Conservation (phyloP, 805 yeast species). For the Saccharomycopsis sp. region DNA sequence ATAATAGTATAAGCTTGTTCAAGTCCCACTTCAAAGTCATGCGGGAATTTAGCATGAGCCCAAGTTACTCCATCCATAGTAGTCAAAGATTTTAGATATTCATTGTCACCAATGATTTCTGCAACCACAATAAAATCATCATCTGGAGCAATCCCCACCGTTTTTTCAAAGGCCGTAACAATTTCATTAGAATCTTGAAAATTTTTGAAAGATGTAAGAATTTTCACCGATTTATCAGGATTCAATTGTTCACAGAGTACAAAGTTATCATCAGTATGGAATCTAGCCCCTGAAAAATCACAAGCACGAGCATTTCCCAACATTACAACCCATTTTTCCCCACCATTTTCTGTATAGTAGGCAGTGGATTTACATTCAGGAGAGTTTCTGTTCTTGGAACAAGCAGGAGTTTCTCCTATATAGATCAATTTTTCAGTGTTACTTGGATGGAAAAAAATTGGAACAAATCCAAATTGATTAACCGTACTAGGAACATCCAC, state of each 20-base stretch:
- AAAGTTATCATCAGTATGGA: slow-evolving; percentile 26
- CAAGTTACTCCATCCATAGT: slow-evolving; percentile 69
- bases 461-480: slow-evolving; percentile 26
- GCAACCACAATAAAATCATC: slow-evolving; percentile 73
- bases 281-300: slow-evolving; percentile 49
- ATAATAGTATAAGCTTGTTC: slow-evolving; percentile 73
- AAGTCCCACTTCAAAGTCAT: slow-evolving; percentile 42
- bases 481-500: slow-evolving; percentile 43
- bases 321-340: slow-evolving; percentile 47
- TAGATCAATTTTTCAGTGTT: slow-evolving; percentile 52
- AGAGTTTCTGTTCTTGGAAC: slow-evolving; percentile 35
- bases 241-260: slow-evolving; percentile 50
- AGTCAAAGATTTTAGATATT: slow-evolving; percentile 53
- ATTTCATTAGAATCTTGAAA: slow-evolving; percentile 21
- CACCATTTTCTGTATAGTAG: slow-evolving; percentile 57
- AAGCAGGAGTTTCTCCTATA: slow-evolving; percentile 44
- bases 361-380: slow-evolving; percentile 47
- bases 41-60: slow-evolving; percentile 75
- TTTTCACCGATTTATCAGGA: slow-evolving; percentile 12
- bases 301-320: slow-evolving; percentile 47
- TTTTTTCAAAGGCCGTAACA: slow-evolving; percentile 37
- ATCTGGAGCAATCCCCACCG: slow-evolving; percentile 65
- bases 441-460: slow-evolving; percentile 53
- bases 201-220: slow-evolving; percentile 1
- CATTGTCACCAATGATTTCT: slow-evolving; percentile 31